Evolutionary conservation across 2,329 filamentous ascomycete species (phyloP).

Genomic region (Exophiala spinifera): DNA sequence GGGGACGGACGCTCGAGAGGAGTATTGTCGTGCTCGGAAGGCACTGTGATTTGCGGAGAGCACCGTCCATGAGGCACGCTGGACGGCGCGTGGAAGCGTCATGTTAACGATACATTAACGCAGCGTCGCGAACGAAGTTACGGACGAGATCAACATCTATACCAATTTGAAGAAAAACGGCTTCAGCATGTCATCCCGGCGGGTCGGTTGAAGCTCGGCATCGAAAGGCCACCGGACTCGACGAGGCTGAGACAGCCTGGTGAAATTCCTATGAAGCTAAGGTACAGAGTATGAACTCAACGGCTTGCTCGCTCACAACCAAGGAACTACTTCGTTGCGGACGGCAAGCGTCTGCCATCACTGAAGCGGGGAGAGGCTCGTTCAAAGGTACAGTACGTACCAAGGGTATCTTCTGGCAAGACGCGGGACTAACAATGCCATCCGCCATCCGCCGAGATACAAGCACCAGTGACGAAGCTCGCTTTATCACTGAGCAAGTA

Average conservation of each 20-base stretch:
- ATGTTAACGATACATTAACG: conserved; percentile 12
- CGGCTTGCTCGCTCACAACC: no score
- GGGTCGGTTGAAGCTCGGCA: background rate
- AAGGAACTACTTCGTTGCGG: no score
- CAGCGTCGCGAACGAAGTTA: background rate
- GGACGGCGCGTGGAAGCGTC: conserved; percentile 12
- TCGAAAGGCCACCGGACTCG: background rate
- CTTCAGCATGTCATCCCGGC: background rate
- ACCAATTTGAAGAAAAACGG: background rate
- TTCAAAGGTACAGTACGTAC: no score
- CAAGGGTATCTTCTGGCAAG: background rate
- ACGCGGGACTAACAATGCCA: conserved; percentile 33
- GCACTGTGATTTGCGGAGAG: background rate
- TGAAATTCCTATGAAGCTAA: background rate
- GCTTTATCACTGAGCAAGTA: conserved; percentile 47
- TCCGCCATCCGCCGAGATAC: conserved; percentile 48
- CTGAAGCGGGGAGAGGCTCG: no score
- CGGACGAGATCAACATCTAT: background rate
- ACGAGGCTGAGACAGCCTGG: background rate
- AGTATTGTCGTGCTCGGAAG: conserved; percentile 3
- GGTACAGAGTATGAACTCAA: no score
- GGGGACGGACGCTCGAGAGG: conserved; percentile 62
- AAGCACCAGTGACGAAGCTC: conserved; percentile 47
- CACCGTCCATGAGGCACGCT: conserved; percentile 8
- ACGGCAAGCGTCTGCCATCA: no score